These are phyloP conservation scores for Nannochloropsis salina DNA, from an alignment of 108 stramenopile species.

Conservation along the genomic window DNA sequence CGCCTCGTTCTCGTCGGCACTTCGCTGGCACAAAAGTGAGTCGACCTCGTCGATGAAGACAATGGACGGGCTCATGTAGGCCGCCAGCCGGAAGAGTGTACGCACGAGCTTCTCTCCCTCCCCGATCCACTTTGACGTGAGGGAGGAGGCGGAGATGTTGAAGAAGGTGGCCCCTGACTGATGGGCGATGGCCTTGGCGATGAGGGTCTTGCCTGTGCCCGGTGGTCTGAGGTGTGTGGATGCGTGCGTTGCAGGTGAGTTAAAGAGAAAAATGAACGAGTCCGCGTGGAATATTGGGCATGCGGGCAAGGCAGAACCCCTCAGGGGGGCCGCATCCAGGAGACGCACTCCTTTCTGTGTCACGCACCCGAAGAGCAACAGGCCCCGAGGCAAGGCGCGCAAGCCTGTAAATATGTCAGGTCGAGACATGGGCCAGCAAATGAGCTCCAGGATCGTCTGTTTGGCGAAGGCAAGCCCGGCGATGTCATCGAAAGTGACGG, in stretches of 20 bases:
- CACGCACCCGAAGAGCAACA: neutral
- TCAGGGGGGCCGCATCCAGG: neutral
- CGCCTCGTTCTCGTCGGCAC: slow-evolving; percentile 75
- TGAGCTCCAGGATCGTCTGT: slow-evolving; percentile 49
- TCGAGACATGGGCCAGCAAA: slow-evolving; percentile 53
- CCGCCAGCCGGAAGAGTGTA: slow-evolving; percentile 92
- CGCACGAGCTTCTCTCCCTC: slow-evolving; percentile 96
- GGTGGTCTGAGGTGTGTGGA: slow-evolving; percentile 54
- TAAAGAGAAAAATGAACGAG: slow-evolving; percentile 50
- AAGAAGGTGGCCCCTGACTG: slow-evolving; percentile 96
- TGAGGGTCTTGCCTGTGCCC: slow-evolving; percentile 92
- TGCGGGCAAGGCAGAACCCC: neutral
- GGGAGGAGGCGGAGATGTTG: slow-evolving; percentile 88
- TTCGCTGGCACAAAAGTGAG: slow-evolving; percentile 62
- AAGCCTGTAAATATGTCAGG: slow-evolving; percentile 53
- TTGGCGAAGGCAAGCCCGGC: slow-evolving; percentile 56
- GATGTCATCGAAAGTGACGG: slow-evolving; percentile 54
- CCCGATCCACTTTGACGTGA: slow-evolving; percentile 99
- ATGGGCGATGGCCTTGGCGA: slow-evolving; percentile 97
- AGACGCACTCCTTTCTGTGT: neutral
- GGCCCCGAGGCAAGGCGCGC: slow-evolving; percentile 51
- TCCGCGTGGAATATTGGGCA: neutral
- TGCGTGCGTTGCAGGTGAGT: too few species aligned
- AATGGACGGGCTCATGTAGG: slow-evolving; percentile 76
- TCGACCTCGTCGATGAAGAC: slow-evolving; percentile 96